Percentiles rank a stretch among this genome's conserved stretches.
phyloP scores from a whole-genome alignment of 306 rosid genomes.

The Fragaria ananassa region DNA sequence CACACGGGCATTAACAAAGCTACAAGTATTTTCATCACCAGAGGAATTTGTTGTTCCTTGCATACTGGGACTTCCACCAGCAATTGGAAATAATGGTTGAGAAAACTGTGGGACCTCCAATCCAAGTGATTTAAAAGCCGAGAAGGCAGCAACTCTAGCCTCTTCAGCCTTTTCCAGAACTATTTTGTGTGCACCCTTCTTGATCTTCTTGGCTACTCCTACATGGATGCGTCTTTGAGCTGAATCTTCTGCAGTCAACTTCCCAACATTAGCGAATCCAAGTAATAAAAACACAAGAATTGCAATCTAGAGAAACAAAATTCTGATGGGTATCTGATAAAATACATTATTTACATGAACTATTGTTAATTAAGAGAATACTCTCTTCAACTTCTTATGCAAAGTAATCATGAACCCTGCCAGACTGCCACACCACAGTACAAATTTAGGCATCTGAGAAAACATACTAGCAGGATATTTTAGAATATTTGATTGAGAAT shows the following conservation, averaged over 20 bases:
- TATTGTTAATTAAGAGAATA: background rate
- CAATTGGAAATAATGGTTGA: slow-evolving; percentile 38
- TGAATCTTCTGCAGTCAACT: slow-evolving; percentile 51
- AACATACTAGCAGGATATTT: background rate
- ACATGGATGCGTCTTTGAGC: slow-evolving; percentile 69
- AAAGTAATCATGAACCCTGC: background rate
- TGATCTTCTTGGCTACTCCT: slow-evolving; percentile 89
- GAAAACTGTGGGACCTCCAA: slow-evolving; percentile 67
- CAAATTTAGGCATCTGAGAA: background rate
- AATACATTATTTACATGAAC: background rate
- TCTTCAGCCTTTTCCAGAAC: slow-evolving; percentile 97
- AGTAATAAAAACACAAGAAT: background rate
- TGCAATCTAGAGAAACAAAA: background rate
- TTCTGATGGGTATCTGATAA: background rate
- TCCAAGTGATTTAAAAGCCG: slow-evolving; percentile 89
- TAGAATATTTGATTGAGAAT: background rate
- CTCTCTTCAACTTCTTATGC: background rate
- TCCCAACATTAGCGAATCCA: slow-evolving; percentile 19
- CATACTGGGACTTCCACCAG: slow-evolving; percentile 37
- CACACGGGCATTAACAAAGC: slow-evolving; percentile 32
- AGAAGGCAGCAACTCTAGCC: slow-evolving; percentile 85
- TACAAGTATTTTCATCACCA: slow-evolving; percentile 48
- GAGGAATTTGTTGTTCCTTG: slow-evolving; percentile 51
- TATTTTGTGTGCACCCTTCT: slow-evolving; percentile 90
- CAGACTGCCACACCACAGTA: background rate